These are phyloP conservation scores for Pulveroboletus frians DNA, from an alignment of 768 basidiomycete species.

Conservation along the genomic window DNA sequence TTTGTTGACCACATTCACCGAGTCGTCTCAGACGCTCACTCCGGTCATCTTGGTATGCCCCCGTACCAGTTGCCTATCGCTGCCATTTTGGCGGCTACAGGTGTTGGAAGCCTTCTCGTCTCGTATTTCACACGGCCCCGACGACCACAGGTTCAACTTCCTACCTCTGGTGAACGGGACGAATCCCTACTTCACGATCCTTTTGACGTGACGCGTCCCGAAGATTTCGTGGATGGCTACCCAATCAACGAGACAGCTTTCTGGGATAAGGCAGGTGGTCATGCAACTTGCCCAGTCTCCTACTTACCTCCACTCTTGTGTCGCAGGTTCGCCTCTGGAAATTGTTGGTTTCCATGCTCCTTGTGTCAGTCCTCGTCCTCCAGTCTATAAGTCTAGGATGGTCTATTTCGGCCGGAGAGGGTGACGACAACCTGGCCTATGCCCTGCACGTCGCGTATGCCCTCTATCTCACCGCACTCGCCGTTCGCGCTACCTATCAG, in stretches of 20 bases:
- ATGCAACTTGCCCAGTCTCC: not conserved
- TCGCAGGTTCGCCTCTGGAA: slow-evolving; percentile 59
- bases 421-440: slow-evolving; percentile 33
- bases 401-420: slow-evolving; percentile 26
- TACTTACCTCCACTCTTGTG: slow-evolving; percentile 1
- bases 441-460: slow-evolving; percentile 49
- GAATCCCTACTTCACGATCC: slow-evolving; percentile 42
- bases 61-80: slow-evolving; percentile 56
- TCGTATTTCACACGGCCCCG: slow-evolving; percentile 37
- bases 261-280: slow-evolving; percentile 46
- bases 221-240: slow-evolving; percentile 63
- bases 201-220: slow-evolving; percentile 67
- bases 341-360: slow-evolving; percentile 40
- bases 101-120: slow-evolving; percentile 40
- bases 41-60: slow-evolving; percentile 40
- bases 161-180: slow-evolving; percentile 23
- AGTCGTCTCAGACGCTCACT: not conserved
- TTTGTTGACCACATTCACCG: not conserved
- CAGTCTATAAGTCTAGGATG: slow-evolving; percentile 55
- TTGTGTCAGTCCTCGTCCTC: slow-evolving; percentile 44
- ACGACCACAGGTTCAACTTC: slow-evolving; percentile 51
- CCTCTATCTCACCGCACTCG: slow-evolving; percentile 53
- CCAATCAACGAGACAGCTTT: slow-evolving; percentile 59
- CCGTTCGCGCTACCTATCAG: slow-evolving; percentile 45
- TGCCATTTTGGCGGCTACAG: slow-evolving; percentile 39